These are phyloP conservation scores for Aspergillus jensenii DNA, from an alignment of 2,329 filamentous ascomycete genomes.

Conservation along the genomic window DNA sequence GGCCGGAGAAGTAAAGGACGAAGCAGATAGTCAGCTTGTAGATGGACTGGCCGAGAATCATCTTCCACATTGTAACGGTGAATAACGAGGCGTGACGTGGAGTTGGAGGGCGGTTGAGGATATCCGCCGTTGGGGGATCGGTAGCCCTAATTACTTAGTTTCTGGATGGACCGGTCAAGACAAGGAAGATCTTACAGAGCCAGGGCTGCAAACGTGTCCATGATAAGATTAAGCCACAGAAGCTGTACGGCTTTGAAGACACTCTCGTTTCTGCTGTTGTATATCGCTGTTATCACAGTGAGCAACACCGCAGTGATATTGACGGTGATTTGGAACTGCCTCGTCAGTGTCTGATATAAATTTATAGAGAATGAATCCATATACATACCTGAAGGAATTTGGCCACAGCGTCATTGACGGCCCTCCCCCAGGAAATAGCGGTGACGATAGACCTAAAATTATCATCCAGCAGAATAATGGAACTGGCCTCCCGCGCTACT, in stretches of 20 bases:
- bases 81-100: constrained; percentile 74
- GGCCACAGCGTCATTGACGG: constrained; percentile 66
- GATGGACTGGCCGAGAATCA: constrained; percentile 90
- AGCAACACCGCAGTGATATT: constrained; percentile 91
- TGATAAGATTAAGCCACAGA: constrained; percentile 95
- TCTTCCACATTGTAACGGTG: constrained; percentile 96
- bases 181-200: constrained; percentile 53
- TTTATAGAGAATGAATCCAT: not conserved
- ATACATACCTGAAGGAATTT: constrained; percentile 57
- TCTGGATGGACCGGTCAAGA: not conserved
- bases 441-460: constrained; percentile 66
- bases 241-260: constrained; percentile 88
- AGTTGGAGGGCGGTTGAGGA: constrained; percentile 77
- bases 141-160: constrained; percentile 56
- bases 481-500: constrained; percentile 66
- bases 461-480: constrained; percentile 66
- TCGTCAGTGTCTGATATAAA: not conserved
- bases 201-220: constrained; percentile 91
- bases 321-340: constrained; percentile 67
- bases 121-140: constrained; percentile 76
- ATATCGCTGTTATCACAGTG: constrained; percentile 84
- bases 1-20: constrained; percentile 74
- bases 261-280: constrained; percentile 65
- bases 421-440: constrained; percentile 66
- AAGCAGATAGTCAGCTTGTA: constrained; percentile 82